Percentiles rank a stretch among this genome's conserved stretches.
Conservation (phyloP, 345 rosid species). For the Salix dunnii region DNA sequence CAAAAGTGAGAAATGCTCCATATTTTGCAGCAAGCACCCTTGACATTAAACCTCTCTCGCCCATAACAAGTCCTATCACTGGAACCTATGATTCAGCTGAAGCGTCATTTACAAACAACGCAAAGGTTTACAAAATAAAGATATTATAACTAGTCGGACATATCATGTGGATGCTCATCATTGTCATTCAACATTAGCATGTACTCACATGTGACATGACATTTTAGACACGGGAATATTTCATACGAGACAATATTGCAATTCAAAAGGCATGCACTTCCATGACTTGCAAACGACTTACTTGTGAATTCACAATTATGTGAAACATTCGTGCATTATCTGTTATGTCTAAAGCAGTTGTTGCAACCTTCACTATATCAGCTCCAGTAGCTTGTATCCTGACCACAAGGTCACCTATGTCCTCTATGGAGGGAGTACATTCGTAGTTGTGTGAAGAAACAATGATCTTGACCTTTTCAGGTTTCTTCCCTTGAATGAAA, state of each 20-base stretch:
- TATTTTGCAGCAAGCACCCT: slow-evolving; percentile 53
- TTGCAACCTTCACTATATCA: slow-evolving; percentile 56
- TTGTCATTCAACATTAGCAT: not conserved
- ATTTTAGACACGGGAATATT: not conserved
- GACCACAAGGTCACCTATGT: slow-evolving; percentile 49
- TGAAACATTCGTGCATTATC: slow-evolving; percentile 49
- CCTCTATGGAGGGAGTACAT: slow-evolving; percentile 49
- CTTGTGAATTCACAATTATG: slow-evolving; percentile 50
- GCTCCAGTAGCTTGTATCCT: slow-evolving; percentile 61
- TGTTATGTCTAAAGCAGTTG: slow-evolving; percentile 53
- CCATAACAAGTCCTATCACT: slow-evolving; percentile 57
- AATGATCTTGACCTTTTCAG: slow-evolving; percentile 45
- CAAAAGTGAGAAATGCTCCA: slow-evolving; percentile 63
- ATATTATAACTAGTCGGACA: too few species aligned
- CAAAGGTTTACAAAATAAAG: too few species aligned
- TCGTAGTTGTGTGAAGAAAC: slow-evolving; percentile 64
- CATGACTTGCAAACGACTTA: slow-evolving; percentile 18
- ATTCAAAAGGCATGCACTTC: not conserved
- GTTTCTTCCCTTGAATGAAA: slow-evolving; percentile 44
- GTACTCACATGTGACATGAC: not conserved
- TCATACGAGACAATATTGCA: not conserved
- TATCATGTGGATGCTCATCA: not conserved
- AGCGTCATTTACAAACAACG: slow-evolving; percentile 4
- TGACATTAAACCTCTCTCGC: slow-evolving; percentile 57
- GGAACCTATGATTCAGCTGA: slow-evolving; percentile 41